Evolutionary conservation across 176 grass and related monocot genomes (phyloP).

Genomic region (Sorghum bicolor): Sorghum_bicolor_NCBIv3 NC_012871.2:1918001-1918500

Average conservation of each 20-base stretch:
- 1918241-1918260: neutral
- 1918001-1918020: neutral
- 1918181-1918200: neutral
- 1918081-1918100: neutral
- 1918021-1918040: neutral
- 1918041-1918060: neutral
- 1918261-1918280: neutral
- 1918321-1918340: neutral
- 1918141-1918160: neutral
- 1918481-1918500: neutral
- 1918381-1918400: neutral
- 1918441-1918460: neutral
- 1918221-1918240: neutral
- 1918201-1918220: neutral
- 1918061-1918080: neutral
- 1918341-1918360: neutral
- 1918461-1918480: neutral
- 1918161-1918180: neutral
- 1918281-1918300: neutral
- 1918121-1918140: neutral
- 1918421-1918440: neutral
- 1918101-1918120: neutral
- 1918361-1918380: neutral
- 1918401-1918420: neutral
- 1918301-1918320: neutral